phyloP scores from a whole-genome alignment of 2,329 filamentous ascomycete species.

The Rugonectria rugulosa region DNA sequence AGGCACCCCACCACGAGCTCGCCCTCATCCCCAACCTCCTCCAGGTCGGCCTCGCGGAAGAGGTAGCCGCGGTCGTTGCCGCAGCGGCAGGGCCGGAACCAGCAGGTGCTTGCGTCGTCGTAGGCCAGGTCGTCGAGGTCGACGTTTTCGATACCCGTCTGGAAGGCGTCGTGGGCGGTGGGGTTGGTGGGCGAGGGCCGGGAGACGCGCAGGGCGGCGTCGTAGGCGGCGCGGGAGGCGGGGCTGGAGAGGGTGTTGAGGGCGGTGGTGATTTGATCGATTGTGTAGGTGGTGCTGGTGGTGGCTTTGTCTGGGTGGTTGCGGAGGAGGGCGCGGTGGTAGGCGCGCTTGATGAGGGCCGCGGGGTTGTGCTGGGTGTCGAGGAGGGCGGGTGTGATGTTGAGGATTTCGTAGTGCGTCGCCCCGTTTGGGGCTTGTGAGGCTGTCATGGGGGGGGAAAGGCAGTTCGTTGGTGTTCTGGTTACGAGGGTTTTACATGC shows the following conservation, averaged over 20 bases:
- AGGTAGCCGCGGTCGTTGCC: slow-evolving; percentile 68
- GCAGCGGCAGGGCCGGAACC: slow-evolving; percentile 68
- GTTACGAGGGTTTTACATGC: background rate
- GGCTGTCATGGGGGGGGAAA: slow-evolving; percentile 17
- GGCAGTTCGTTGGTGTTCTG: background rate
- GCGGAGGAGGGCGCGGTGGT: slow-evolving; percentile 68
- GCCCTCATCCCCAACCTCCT: slow-evolving; percentile 64
- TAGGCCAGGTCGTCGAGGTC: slow-evolving; percentile 71
- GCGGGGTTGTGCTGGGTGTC: slow-evolving; percentile 52
- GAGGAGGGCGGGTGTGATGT: slow-evolving; percentile 58
- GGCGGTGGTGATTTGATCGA: slow-evolving; percentile 71
- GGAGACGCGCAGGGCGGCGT: slow-evolving; percentile 54
- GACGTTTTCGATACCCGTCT: slow-evolving; percentile 68
- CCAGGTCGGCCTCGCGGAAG: slow-evolving; percentile 66
- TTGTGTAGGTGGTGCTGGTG: slow-evolving; percentile 51
- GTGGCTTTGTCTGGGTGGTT: slow-evolving; percentile 70
- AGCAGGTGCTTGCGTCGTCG: slow-evolving; percentile 56
- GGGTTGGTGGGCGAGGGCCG: slow-evolving; percentile 29
- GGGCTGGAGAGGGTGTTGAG: slow-evolving; percentile 63
- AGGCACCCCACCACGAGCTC: slow-evolving; percentile 70
- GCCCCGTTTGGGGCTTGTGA: slow-evolving; percentile 32
- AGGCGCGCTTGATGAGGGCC: slow-evolving; percentile 66
- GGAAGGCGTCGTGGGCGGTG: slow-evolving; percentile 47
- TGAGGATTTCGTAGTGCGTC: slow-evolving; percentile 69
- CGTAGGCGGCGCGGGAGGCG: slow-evolving; percentile 59